Evolutionary conservation across 1,139 yeast genomes (phyloP), one percentile per base, ranked within the genome.

Genomic region (Nakaseomyces glabratus): DNA sequence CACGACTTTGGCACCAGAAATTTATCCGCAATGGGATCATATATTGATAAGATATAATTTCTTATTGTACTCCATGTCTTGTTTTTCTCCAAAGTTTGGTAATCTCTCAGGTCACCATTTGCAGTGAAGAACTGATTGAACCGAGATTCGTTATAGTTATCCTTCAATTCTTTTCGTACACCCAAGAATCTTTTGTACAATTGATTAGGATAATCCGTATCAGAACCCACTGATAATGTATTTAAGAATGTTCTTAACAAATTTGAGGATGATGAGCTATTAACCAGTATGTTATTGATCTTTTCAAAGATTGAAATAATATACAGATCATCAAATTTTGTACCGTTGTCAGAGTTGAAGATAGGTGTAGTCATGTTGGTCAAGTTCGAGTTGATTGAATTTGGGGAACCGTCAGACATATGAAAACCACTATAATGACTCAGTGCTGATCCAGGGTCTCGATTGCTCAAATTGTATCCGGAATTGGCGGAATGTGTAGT

Each of bases 311-410:
- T 15, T 10, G 30, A 17, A 9, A 20, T n/a, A 14, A 26, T 14
- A n/a, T 17, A 26, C 15, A 26, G 15, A 10, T 26, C 30, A 17
- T 26, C 30, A 11, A 26, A 17, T 15, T 26, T 26, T 4, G 7
- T 10, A 4, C 14, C 7, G 10, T 26, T 26, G 7, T 26, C 30
- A 6, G 9, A 7, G 10, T 11, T 26, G 15, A 26, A 26, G 11
- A 26, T n/a, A 13, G 30, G 30, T 10, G 30, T 26, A n/a, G 30
- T 26, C 3, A 26, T 26, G 13, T 26, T 26, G 5, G 30, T 26
- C 6, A 26, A 17, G 10, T 26, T 26, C 15, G 30, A 26, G 10
- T 26, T 10, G 14, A 26, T 26, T 17, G 30, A 26, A 11, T 17
- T 26, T 10, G 30, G 30, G 4, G 30, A 26, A 21, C 18, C 18